Evolutionary conservation across 2,329 filamentous ascomycete genomes (phyloP).

Genomic region (Ceratocystis albifundus): DNA sequence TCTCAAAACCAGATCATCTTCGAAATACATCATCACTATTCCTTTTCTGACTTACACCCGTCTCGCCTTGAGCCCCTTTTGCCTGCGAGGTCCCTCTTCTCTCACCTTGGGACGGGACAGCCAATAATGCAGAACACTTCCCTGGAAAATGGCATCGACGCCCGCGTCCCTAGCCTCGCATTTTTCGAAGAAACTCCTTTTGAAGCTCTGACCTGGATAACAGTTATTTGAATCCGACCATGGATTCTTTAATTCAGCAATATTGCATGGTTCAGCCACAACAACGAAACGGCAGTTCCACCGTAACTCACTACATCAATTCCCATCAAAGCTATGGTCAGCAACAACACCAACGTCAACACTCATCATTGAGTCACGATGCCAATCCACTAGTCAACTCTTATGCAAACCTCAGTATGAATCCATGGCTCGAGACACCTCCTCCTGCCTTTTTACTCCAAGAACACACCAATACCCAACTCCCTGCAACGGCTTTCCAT

Average conservation of each 20-base stretch:
- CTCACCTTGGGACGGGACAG: slow-evolving; percentile 12
- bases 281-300: slow-evolving; percentile 3
- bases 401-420: not conserved
- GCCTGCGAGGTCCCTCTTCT: slow-evolving; percentile 16
- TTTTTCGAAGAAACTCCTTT: not conserved
- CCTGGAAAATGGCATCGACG: slow-evolving; percentile 21
- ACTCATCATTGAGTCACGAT: not conserved
- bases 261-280: slow-evolving; percentile 20
- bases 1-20: not conserved
- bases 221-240: slow-evolving; percentile 8
- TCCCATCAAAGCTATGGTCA: not conserved
- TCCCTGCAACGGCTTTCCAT: not conserved
- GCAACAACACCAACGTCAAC: not conserved
- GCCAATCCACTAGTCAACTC: slow-evolving; percentile 2
- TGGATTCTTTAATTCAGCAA: slow-evolving; percentile 17
- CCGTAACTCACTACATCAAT: not conserved
- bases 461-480: not conserved
- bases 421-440: not conserved
- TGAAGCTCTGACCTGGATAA: slow-evolving; percentile 10
- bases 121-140: slow-evolving; percentile 18
- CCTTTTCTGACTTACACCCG: not conserved
- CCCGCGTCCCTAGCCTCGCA: slow-evolving; percentile 21
- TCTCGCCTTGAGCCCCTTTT: slow-evolving; percentile 8
- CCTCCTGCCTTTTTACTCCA: not conserved
- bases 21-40: not conserved